phyloP scores from a whole-genome alignment of 306 rosid species.

The Cucurbita ficifolia region DNA sequence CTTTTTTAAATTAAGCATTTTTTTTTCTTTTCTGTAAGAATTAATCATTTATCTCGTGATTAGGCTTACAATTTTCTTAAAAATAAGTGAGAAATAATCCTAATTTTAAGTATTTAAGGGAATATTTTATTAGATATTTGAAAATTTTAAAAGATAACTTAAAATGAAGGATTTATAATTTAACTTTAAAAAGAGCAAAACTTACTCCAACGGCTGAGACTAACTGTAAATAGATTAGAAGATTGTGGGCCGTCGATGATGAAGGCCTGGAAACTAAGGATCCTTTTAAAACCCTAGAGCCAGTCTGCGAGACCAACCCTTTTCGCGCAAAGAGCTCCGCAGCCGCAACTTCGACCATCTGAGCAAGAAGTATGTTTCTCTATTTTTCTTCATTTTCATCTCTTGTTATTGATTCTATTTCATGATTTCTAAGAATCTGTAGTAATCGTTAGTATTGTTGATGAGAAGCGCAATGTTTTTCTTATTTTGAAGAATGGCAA shows the following conservation, averaged over 20 bases:
- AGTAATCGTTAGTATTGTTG: neutral
- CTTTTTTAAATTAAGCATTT: too few relatives aligned
- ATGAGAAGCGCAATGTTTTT: too few relatives aligned
- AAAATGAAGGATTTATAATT: neutral
- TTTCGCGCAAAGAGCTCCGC: neutral
- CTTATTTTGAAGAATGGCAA: neutral
- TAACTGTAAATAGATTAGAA: neutral
- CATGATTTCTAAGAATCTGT: neutral
- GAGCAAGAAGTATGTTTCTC: neutral
- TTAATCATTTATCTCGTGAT: too few relatives aligned
- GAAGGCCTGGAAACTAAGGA: neutral
- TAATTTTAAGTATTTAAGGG: too few relatives aligned
- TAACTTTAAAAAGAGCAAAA: neutral
- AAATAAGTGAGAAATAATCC: too few relatives aligned
- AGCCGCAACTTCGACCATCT: neutral
- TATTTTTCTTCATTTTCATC: too few relatives aligned
- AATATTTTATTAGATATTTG: too few relatives aligned
- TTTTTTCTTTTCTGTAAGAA: too few relatives aligned
- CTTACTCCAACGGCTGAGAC: neutral
- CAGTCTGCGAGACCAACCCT: neutral
- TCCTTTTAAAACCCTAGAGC: neutral
- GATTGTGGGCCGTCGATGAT: neutral
- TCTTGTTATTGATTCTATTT: neutral
- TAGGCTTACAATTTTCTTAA: too few relatives aligned
- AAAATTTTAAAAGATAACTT: too few relatives aligned